A percentile compares a stretch with the other conserved stretches of the same genome.
Conservation (phyloP, 768 basidiomycete species). For the Serendipita sp. region DNA sequence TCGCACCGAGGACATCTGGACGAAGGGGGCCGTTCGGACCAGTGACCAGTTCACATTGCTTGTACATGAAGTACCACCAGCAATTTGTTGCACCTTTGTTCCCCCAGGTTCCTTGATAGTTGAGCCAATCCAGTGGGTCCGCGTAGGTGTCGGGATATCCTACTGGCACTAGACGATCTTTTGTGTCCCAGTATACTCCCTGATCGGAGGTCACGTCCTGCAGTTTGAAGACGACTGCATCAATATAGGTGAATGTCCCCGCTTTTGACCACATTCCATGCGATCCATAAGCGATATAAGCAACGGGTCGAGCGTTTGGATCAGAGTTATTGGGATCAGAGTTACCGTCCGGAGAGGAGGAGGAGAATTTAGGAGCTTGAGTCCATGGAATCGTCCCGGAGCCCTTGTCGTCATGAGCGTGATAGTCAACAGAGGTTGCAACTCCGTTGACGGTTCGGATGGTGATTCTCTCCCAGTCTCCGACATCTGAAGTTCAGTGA, state of each 20-base stretch:
- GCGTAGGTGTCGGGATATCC: constrained; percentile 9
- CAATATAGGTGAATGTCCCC: constrained; percentile 9
- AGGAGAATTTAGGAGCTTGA: constrained; percentile 4
- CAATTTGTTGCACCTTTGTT: constrained; percentile 8
- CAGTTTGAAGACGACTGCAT: constrained; percentile 11
- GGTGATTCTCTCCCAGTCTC: constrained; percentile 9
- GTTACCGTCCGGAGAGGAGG: not conserved
- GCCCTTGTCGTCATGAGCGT: constrained; percentile 8
- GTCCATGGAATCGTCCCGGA: constrained; percentile 7
- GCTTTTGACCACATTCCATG: constrained; percentile 8
- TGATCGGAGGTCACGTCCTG: constrained; percentile 7
- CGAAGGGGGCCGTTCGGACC: constrained; percentile 6
- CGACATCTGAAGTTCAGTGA: constrained; percentile 1
- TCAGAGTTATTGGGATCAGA: not conserved
- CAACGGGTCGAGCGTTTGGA: constrained; percentile 5
- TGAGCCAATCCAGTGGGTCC: constrained; percentile 7
- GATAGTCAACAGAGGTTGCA: constrained; percentile 7
- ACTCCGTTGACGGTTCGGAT: constrained; percentile 10
- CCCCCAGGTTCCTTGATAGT: constrained; percentile 8
- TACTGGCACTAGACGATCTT: not conserved
- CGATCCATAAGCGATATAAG: constrained; percentile 9
- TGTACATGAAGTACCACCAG: constrained; percentile 9
- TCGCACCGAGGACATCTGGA: constrained; percentile 4
- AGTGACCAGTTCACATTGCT: constrained; percentile 3
- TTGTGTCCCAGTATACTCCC: constrained; percentile 8